Evolutionary conservation across 208 protist species (phyloP).

Genomic region (Trypanosoma vivax): DNA sequence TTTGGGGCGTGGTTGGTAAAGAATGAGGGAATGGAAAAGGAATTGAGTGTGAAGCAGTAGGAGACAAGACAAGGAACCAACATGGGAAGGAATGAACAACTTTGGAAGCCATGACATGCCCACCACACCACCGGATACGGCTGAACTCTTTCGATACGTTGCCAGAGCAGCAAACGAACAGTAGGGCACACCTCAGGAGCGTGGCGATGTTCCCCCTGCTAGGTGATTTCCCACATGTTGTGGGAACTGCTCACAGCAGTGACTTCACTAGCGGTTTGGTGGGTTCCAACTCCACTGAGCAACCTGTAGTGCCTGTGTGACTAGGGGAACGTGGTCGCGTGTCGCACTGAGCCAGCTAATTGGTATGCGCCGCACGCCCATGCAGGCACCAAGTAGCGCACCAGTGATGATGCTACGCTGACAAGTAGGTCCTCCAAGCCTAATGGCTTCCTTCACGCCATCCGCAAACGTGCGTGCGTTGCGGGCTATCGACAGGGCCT

Average conservation of each 20-base stretch:
- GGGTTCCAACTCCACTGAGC: constrained; percentile 87
- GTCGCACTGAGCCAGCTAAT: constrained; percentile 71
- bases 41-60: too few species aligned
- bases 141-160: too few species aligned
- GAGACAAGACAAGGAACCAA: too few species aligned
- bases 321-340: constrained; percentile 43
- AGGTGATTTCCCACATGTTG: too few species aligned
- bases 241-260: not conserved
- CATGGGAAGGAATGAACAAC: too few species aligned
- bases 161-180: too few species aligned
- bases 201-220: too few species aligned
- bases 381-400: constrained; percentile 59
- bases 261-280: constrained; percentile 30
- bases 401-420: constrained; percentile 80
- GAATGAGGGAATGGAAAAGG: not conserved
- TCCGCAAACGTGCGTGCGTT: constrained; percentile 32
- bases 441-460: constrained; percentile 53
- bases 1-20: not conserved
- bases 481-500: constrained; percentile 51
- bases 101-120: too few species aligned
- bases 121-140: too few species aligned
- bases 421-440: constrained; percentile 30
- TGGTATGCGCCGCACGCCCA: constrained; percentile 63
- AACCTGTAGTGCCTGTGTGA: constrained; percentile 63
- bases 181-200: too few species aligned